Evolutionary conservation across 2,329 filamentous ascomycete species (phyloP), one percentile per base, ranked within the genome.

Genomic region (Aspergillus ochraceus): DNA sequence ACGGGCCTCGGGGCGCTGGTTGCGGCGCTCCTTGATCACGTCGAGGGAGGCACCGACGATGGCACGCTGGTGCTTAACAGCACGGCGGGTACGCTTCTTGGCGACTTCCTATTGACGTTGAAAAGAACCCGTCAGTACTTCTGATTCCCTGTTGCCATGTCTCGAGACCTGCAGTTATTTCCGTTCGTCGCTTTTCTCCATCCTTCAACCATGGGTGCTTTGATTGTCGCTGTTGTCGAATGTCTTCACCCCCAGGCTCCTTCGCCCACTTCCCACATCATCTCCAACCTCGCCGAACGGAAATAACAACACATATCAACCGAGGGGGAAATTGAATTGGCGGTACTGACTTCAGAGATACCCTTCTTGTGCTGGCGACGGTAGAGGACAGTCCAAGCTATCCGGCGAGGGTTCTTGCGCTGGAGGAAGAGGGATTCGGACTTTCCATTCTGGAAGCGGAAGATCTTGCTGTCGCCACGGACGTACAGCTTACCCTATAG

Each of bases 361-460:
- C 95, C 95, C 92, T 99, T 99, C 88, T 93, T 95, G 90, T 97
- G 94, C 86, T 96, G 91, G 84, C 94, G 91, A 82, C 95, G 90
- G 91, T 91, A 99, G 69, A 99, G 91, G 76, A 93, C 89, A 72
- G 95, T 99, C 95, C 95, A 99, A 74, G 94, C 89, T 83, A 99
- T 98, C 81, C 94, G 92, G 83, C 95, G 94, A 81, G 95, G 95
- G 89, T 99, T 99, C 92, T 99, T 99, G 88, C 95, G 94, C 88
- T 99, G 95, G 75, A 98, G 91, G 89, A 99, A 99, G 73, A 99
- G 91, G 72, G 92, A 97, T 86, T 99, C 95, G 84, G 92, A 94
- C 87, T 99, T 99, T 86, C 95, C 92, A 85, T 96, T 97, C 85
- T 97, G 92, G 91, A 99, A 99, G 80, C 95, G 93, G 91, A 99